Percentiles rank a stretch among this genome's conserved stretches.
These are phyloP conservation scores for Bryoerythrophyllum caledonicum DNA, from an alignment of 225 moss, liverwort and hornwort species.

Conservation along the genomic window DNA sequence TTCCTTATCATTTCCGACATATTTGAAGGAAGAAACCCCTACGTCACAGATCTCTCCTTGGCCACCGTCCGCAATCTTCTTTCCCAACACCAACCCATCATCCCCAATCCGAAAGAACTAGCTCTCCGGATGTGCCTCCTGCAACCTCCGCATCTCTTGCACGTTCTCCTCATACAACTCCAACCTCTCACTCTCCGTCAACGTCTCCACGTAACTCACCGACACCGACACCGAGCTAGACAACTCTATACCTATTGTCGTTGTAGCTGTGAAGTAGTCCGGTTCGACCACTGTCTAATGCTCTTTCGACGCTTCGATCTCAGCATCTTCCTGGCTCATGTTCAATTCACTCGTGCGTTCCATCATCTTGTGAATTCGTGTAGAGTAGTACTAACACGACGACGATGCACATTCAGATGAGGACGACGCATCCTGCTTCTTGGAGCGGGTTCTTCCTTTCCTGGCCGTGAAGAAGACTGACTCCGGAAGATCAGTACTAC, in stretches of 20 bases:
- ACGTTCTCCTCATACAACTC: too few relatives aligned
- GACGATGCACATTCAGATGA: neutral
- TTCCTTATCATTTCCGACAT: too few relatives aligned
- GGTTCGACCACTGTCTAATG: neutral
- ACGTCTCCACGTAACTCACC: neutral
- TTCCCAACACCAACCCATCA: too few relatives aligned
- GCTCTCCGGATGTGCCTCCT: too few relatives aligned
- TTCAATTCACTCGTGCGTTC: neutral
- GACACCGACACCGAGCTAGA: neutral
- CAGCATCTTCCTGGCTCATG: neutral
- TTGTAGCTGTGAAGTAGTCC: neutral
- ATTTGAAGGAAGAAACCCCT: too few relatives aligned
- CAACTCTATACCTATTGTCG: neutral
- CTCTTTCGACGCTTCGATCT: too few relatives aligned
- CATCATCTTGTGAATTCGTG: neutral
- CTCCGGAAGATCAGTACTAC: neutral
- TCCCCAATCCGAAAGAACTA: too few relatives aligned
- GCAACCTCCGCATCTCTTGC: too few relatives aligned
- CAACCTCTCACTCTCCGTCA: neutral
- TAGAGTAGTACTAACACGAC: neutral
- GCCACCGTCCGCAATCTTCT: too few relatives aligned
- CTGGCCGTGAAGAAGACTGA: neutral
- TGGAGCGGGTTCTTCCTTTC: neutral
- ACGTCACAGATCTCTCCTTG: too few relatives aligned
- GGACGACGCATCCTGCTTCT: neutral